Conservation (phyloP, 441 rosid species). For the Gossypium laxum region DNA sequence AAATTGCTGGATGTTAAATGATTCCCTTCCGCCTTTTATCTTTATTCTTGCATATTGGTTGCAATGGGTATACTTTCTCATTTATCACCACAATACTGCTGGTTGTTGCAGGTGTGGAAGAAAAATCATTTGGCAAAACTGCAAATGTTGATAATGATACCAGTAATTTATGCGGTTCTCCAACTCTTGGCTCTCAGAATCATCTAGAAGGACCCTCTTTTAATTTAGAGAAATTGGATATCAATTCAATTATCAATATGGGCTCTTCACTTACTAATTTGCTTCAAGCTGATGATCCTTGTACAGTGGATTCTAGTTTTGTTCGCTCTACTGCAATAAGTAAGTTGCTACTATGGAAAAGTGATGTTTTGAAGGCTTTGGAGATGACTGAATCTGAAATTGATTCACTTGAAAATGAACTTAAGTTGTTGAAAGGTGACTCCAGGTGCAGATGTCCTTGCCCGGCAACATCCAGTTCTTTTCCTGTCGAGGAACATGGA, state of each 20-base stretch:
- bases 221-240: conserved; percentile 67
- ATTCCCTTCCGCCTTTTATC: not conserved
- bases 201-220: conserved; percentile 43
- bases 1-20: not conserved
- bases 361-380: conserved; percentile 56
- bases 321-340: conserved; percentile 44
- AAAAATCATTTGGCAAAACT: conserved; percentile 49
- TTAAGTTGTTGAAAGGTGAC: conserved; percentile 41
- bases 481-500: conserved; percentile 23
- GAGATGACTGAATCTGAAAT: conserved; percentile 83
- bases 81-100: not conserved
- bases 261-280: conserved; percentile 52
- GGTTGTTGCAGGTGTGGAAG: conserved; percentile 52
- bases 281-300: conserved; percentile 57
- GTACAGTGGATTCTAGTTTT: conserved; percentile 50
- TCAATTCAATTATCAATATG: conserved; percentile 40
- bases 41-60: not conserved
- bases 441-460: conserved; percentile 26
- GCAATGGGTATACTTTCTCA: not conserved
- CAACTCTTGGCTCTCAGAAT: conserved; percentile 45
- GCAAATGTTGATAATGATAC: conserved; percentile 36
- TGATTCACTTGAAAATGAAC: conserved; percentile 78
- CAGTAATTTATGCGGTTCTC: conserved; percentile 55
- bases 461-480: conserved; percentile 31
- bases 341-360: conserved; percentile 58